Conservation (phyloP, 306 rosid genomes). For the Glycine tomentella region DNA sequence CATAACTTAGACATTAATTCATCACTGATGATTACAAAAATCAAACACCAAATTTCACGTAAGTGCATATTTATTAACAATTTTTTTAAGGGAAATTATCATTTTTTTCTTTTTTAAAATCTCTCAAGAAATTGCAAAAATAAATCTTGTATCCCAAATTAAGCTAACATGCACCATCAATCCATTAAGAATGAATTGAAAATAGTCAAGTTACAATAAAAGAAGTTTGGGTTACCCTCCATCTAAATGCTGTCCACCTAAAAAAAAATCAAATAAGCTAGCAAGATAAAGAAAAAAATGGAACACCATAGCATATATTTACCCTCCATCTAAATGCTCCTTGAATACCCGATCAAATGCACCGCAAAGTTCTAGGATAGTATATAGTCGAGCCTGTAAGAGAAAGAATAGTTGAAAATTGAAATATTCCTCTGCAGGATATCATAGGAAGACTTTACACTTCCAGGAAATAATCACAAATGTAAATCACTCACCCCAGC, state of each 20-base stretch:
- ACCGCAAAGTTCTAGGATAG: conserved; percentile 94
- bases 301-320: conserved; percentile 44
- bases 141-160: conserved; percentile 1
- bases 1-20: background rate
- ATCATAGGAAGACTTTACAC: conserved; percentile 2
- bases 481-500: conserved; percentile 81
- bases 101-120: background rate
- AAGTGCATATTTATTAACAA: conserved; percentile 1
- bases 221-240: too few relatives aligned
- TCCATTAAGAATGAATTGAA: conserved; percentile 3
- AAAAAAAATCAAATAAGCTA: conserved; percentile 34
- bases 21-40: background rate
- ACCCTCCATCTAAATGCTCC: conserved; percentile 99
- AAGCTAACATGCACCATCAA: background rate
- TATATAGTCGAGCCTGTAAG: conserved; percentile 86
- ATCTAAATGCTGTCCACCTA: background rate
- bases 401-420: conserved; percentile 32
- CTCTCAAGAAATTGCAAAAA: background rate
- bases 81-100: background rate
- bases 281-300: conserved; percentile 19
- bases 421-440: conserved; percentile 24
- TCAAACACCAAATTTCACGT: background rate
- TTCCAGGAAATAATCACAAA: conserved; percentile 30
- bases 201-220: conserved; percentile 27
- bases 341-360: conserved; percentile 94